Evolutionary conservation across 106 monocot species (phyloP).

Genomic region (Cymbidium sinense): DNA sequence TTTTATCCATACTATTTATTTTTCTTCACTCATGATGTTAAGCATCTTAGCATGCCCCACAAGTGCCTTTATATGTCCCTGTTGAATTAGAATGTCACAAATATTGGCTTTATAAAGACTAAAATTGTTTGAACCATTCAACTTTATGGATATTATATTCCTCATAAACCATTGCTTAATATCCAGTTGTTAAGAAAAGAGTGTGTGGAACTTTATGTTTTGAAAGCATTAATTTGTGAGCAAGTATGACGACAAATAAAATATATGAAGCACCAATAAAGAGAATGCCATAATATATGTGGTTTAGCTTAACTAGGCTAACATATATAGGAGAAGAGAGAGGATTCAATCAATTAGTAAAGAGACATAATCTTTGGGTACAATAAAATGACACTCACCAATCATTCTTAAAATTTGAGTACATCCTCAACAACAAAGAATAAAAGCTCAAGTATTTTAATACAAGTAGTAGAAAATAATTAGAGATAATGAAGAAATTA

Average conservation of each 20-base stretch:
- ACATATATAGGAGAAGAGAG: background rate
- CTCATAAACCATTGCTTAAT: too few species aligned
- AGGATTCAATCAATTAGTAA: background rate
- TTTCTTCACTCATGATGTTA: too few species aligned
- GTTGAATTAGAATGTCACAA: too few species aligned
- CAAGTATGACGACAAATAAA: background rate
- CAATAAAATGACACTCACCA: background rate
- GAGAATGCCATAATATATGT: background rate
- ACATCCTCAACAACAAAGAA: background rate
- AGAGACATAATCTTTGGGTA: background rate
- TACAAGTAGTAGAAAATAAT: background rate
- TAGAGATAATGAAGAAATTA: background rate
- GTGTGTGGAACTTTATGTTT: too few species aligned
- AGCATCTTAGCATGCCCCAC: too few species aligned
- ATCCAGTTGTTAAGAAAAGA: too few species aligned
- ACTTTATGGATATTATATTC: too few species aligned
- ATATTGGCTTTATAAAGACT: too few species aligned
- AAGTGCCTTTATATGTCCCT: too few species aligned
- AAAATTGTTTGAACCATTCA: too few species aligned
- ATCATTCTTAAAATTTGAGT: background rate
- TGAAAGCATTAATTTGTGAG: too few species aligned
- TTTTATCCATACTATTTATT: too few species aligned
- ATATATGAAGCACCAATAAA: background rate
- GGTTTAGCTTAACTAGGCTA: background rate
- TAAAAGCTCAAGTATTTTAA: background rate